Evolutionary conservation across 2,329 filamentous ascomycete species (phyloP).

Genomic region (Macrophomina tecta): DNA sequence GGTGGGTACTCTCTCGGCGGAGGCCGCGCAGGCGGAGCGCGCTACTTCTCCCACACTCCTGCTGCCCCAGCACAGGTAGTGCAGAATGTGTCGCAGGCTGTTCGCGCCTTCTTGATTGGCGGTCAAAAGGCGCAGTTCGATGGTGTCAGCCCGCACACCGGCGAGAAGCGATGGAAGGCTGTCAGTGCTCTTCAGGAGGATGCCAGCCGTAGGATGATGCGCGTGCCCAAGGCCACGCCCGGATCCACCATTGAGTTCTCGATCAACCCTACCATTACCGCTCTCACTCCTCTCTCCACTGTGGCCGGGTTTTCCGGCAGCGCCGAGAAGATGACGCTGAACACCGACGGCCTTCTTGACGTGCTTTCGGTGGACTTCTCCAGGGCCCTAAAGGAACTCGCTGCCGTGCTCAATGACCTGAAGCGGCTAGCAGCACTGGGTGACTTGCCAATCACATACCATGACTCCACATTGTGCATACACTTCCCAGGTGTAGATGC

Average conservation of each 20-base stretch:
- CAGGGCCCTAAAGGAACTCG: conserved; percentile 81
- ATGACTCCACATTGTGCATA: conserved; percentile 73
- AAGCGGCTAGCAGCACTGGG: conserved; percentile 77
- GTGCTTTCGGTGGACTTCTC: conserved; percentile 87
- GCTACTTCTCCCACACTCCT: conserved; percentile 90
- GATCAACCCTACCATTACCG: conserved; percentile 87
- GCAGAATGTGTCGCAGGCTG: conserved; percentile 91
- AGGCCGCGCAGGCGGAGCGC: conserved; percentile 71
- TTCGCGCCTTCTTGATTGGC: conserved; percentile 90
- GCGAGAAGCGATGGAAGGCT: conserved; percentile 78
- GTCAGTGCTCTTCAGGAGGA: conserved; percentile 79
- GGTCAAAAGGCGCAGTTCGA: conserved; percentile 89
- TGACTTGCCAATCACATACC: conserved; percentile 80
- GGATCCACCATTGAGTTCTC: conserved; percentile 90
- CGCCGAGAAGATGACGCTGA: conserved; percentile 64
- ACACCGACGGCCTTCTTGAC: conserved; percentile 83
- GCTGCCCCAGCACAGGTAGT: conserved; percentile 87
- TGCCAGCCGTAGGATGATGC: conserved; percentile 70
- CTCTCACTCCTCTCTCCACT: conserved; percentile 73
- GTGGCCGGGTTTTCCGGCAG: conserved; percentile 58
- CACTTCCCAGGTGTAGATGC: conserved; percentile 91
- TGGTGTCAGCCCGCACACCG: conserved; percentile 69
- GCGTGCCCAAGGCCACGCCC: conserved; percentile 62
- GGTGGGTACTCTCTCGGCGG: conserved; percentile 85
- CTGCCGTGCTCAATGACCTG: conserved; percentile 79